phyloP scores from a whole-genome alignment of 1,139 yeast species.

The Saccharomyces hybrid region DNA sequence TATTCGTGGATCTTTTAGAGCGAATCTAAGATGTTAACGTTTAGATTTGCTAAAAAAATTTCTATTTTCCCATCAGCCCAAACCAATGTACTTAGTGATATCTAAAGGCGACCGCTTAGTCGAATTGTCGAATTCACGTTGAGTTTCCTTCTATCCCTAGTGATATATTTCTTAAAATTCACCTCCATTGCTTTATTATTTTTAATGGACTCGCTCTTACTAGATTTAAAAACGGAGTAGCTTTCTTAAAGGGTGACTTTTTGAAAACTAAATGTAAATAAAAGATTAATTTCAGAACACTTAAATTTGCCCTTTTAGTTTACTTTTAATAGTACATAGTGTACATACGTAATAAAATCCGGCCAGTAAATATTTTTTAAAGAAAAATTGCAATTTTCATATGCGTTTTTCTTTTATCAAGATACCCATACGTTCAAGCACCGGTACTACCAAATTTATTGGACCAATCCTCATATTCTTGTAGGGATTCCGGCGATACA shows the following conservation, averaged over 20 bases:
- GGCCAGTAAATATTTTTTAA: too few relatives aligned
- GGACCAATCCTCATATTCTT: slow-evolving; percentile 49
- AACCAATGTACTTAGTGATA: background rate
- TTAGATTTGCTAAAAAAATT: too few relatives aligned
- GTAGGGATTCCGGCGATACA: slow-evolving; percentile 47
- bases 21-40: background rate
- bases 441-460: slow-evolving; percentile 34
- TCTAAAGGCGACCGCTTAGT: too few relatives aligned
- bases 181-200: background rate
- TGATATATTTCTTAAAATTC: background rate
- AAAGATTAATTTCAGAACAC: too few relatives aligned
- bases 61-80: background rate
- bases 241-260: too few relatives aligned
- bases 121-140: too few relatives aligned
- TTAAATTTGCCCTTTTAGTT: too few relatives aligned
- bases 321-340: too few relatives aligned
- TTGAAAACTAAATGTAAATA: background rate
- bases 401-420: too few relatives aligned
- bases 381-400: too few relatives aligned
- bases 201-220: too few relatives aligned
- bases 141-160: background rate
- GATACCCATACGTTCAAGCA: slow-evolving; percentile 14
- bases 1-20: background rate
- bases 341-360: background rate
- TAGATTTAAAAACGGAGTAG: too few relatives aligned